A percentile compares a stretch with the other conserved stretches of the same genome.
These are phyloP conservation scores for Yamadazyma akitaensis DNA, from an alignment of 805 yeast species.

Conservation along the genomic window DNA sequence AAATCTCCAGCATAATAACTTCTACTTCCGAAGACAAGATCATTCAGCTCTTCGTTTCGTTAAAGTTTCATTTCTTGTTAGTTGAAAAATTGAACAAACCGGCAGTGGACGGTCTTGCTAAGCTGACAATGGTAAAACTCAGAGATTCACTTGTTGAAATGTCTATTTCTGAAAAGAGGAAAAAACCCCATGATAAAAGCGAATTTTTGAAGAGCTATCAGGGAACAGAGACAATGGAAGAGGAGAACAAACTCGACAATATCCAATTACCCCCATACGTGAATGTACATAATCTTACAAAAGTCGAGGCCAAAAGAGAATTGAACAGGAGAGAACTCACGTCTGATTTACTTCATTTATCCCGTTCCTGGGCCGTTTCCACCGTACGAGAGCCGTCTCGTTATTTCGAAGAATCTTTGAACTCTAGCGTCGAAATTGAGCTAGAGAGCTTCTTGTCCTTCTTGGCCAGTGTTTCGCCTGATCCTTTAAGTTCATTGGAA, in stretches of 20 bases:
- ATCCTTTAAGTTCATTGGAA: neutral
- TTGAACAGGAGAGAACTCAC: neutral
- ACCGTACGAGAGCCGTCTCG: neutral
- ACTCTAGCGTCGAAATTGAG: conserved; percentile 19
- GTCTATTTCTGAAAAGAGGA: conserved; percentile 6
- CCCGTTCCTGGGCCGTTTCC: neutral
- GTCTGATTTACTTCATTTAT: neutral
- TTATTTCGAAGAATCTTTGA: conserved; percentile 17
- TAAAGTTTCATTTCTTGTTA: conserved; percentile 29
- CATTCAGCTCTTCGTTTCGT: conserved; percentile 21
- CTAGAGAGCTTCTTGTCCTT: conserved; percentile 12
- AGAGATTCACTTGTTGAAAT: conserved; percentile 16
- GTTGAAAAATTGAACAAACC: conserved; percentile 10
- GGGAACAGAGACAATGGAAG: conserved; percentile 6
- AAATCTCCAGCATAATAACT: conserved; percentile 21
- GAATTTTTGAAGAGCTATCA: conserved; percentile 9
- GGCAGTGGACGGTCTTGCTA: neutral
- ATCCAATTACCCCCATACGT: conserved; percentile 37
- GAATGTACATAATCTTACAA: conserved; percentile 28
- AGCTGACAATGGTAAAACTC: neutral
- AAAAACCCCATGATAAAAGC: conserved; percentile 5
- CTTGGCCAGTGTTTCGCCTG: conserved; percentile 1
- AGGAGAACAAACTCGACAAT: conserved; percentile 27
- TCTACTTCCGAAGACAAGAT: conserved; percentile 35
- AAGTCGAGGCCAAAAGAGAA: conserved; percentile 7